These are phyloP conservation scores for Chytridium lagenaria DNA, from an alignment of 371 early-diverging fungal species.

Conservation along the genomic window DNA sequence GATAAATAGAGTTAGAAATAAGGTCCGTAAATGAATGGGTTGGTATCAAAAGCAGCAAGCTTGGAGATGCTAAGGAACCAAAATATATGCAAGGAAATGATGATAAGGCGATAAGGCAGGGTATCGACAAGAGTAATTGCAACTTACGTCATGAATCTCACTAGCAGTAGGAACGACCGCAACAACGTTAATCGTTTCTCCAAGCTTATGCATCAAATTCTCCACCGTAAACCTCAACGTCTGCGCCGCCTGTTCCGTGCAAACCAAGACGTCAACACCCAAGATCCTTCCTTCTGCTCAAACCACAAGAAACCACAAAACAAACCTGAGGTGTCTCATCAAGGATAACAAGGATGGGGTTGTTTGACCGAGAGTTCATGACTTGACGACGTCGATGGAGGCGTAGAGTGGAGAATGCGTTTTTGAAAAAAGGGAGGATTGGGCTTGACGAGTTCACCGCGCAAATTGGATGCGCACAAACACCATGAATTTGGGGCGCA, in stretches of 20 bases:
- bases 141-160: slow-evolving; percentile 8
- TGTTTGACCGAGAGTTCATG: slow-evolving; percentile 13
- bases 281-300: neutral
- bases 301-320: too few relatives aligned
- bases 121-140: neutral
- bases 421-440: too few relatives aligned
- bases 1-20: too few relatives aligned
- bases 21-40: too few relatives aligned
- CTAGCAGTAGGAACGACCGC: neutral
- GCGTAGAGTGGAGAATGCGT: slow-evolving; percentile 13
- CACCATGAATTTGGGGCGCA: too few relatives aligned
- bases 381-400: neutral
- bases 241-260: slow-evolving; percentile 25
- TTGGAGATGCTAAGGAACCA: too few relatives aligned
- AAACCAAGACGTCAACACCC: neutral
- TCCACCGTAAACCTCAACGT: slow-evolving; percentile 32
- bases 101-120: neutral
- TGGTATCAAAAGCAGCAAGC: too few relatives aligned
- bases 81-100: neutral
- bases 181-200: slow-evolving; percentile 10
- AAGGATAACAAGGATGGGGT: slow-evolving; percentile 26
- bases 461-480: too few relatives aligned
- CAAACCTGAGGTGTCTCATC: slow-evolving; percentile 31
- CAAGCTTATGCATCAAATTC: slow-evolving; percentile 25
- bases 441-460: too few relatives aligned